Base-by-base conservation (phyloP, 352 stramenopile species). In the Globisporangium heterothallicum region DNA sequence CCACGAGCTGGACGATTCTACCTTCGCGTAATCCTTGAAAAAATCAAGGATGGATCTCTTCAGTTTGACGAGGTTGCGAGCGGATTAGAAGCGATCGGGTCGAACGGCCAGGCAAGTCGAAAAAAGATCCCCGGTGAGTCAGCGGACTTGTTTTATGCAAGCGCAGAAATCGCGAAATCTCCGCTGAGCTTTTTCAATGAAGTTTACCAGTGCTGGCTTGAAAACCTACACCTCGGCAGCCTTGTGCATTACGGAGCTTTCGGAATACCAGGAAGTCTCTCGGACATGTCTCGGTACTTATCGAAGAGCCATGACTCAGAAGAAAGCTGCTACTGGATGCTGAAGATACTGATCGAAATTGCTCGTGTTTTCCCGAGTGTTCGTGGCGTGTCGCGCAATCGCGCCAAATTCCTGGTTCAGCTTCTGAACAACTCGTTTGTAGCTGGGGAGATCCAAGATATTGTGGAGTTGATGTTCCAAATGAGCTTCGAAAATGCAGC, bases 161-260 rank as follows among this genome's bases (percentile, higher is more conserved):
- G 72, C n/a, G 68, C 77, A 19, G 78, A 74, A 46, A 89, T 93
- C 47, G 70, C 75, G 1, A 82, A 81, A 34, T 54, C 74, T 9
- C 83, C 80, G 18, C 47, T 56, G 2, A 64, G 54, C 16, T 89
- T 90, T 56, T 92, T 92, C 55, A 83, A 82, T 48, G 74, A 85
- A 12, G 74, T 91, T 1, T 93, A 90, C 49, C 76, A 92, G 56
- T 79, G 78, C 47, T 93, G 83, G 83, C 64, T 93, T 14, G 78
- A 93, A 34, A 68, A 88, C 53, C 57, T 88, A 18, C 68, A 86
- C 42, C 58, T 86, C 2, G 71, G 64, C 32, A 60, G 67, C 40
- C 56, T 72, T 26, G 64, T 55, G 19, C 54, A 76, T 13, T 68
- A 61, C 32, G 59, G 61, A 56, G 66, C 61, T 6, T 63, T 59